Base-by-base conservation (phyloP, 306 rosid species). In the Gleditsia sinensis region DNA sequence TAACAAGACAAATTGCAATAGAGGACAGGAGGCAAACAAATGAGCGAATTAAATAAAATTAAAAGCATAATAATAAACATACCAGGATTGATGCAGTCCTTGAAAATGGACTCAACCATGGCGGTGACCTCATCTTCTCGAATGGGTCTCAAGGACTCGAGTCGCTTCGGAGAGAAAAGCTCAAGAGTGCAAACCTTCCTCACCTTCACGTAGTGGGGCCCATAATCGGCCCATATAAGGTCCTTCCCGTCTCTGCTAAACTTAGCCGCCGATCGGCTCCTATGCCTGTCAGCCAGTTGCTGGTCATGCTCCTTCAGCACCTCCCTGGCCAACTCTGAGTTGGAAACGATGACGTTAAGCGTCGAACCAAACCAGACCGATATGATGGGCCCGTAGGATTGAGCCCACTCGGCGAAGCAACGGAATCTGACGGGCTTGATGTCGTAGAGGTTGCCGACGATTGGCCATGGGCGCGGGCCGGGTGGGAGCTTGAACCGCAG, bases 191-290 rank as follows among this genome's bases (percentile, higher is more conserved):
- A 94, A 0, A 94, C 94, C 80, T 89, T 94, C 78, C 98, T 89
- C 0, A 94, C 98, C 82, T 91, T 94, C 2, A 94, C 98, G n/a
- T 94, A 94, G 74, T 94, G 98, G 0, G 98, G 94, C 0, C 98
- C 98, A 66, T 91, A 94, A 37, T 94, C 98, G 0, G 98, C 98
- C 98, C 97, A 94, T 4, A 91, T 89, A 0, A 94, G 90, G 55
- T 94, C 98, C 81, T 82, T 55, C 0, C 98, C 98, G 58, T 91
- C 92, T 28, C 87, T 66, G 78, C 97, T 91, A n/a, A 91, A 84
- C 75, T 76, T 89, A 2, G 94, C 97, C 0, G 96, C 86, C 2
- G 97, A 88, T 33, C 98, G 72, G 55, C 62, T 94, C 55, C 97
- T 66, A 16, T 86, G 90, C 5, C 98, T 70, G 36, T 94, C 91